Conservation (phyloP, 371 early-diverging fungal genomes). For the Zychaea mexicana region DNA sequence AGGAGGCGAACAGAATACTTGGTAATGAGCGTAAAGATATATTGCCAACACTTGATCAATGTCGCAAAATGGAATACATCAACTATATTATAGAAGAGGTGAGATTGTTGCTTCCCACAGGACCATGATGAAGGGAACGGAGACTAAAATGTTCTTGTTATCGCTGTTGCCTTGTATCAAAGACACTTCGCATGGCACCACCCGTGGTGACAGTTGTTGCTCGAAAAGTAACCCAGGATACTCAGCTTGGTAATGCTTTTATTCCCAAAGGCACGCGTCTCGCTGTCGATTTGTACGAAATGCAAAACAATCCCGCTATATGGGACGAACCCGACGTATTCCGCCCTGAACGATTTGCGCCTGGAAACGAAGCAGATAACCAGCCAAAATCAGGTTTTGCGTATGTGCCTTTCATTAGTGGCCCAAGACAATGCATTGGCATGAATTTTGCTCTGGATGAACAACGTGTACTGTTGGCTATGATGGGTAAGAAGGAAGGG, state of each 20-base stretch:
- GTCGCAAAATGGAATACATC: constrained; percentile 41
- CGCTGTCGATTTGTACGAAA: constrained; percentile 24
- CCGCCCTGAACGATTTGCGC: constrained; percentile 19
- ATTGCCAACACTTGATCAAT: constrained; percentile 38
- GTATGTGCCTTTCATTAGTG: constrained; percentile 57
- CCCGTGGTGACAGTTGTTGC: constrained; percentile 15
- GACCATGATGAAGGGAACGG: not conserved
- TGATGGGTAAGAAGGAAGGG: constrained; percentile 37
- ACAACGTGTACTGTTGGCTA: constrained; percentile 50
- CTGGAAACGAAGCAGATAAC: constrained; percentile 15
- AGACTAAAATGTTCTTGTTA: not conserved
- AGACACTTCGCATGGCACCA: constrained; percentile 40
- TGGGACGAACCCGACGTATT: constrained; percentile 25
- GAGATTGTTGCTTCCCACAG: not conserved
- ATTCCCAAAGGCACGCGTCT: constrained; percentile 44
- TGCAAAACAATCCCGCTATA: constrained; percentile 22
- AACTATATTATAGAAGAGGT: constrained; percentile 41
- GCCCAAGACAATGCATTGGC: constrained; percentile 57
- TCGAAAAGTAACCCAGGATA: constrained; percentile 19
- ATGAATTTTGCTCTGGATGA: constrained; percentile 58
- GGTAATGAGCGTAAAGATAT: constrained; percentile 41
- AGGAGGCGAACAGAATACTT: constrained; percentile 47
- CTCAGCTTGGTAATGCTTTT: constrained; percentile 25
- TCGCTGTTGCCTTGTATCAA: too few species aligned
- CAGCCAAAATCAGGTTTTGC: constrained; percentile 15